Base-by-base conservation (phyloP, 2,329 filamentous ascomycete genomes). In the Leptographium wingfieldii region DNA sequence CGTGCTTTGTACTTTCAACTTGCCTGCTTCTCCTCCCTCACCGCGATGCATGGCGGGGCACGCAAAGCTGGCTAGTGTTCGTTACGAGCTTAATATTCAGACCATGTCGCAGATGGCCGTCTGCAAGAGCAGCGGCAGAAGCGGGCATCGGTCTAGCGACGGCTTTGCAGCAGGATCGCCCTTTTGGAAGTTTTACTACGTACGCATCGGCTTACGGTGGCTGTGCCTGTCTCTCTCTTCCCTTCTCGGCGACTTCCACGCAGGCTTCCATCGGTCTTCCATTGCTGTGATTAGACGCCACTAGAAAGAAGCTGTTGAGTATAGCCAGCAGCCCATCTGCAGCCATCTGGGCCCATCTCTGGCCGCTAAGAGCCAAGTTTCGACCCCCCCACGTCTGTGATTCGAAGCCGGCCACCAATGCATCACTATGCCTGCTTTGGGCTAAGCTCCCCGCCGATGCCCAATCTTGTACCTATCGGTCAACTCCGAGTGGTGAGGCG, bases 201-300 rank as follows among this genome's bases (percentile, higher is more conserved):
- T 22, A 22, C 22, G 22, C 22, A 22, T 22, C 22, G 22, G 22
- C 22, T 22, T 22, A 35, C 33, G 6, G 33, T 35, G 33, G 33
- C 33, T 35, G 33, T 35, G 33, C 33, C 33, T 35, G 6, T 35
- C 33, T 35, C 29, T 53, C 25, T 31, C 12, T 40, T 49, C 54
- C 33, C 9, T 35, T 35, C 33, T 35, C 33, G 10, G 33, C 33
- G 11, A 16, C 25, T 67, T 67, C 66, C 58, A 65, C 62, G 51
- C 61, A 65, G 61, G 63, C 66, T 68, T 68, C 67, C 56, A 64
- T 57, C 56, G 59, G 54, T 51, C 66, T 67, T 64, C 63, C 43
- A 63, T 57, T 57, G 38, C 46, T 56, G 3, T n/a, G 58, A 11
- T 19, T 16, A 40, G 38, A 40, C 38, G 38, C 12, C 38, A 40